These are phyloP conservation scores for Parietichytrium sp. DNA, from an alignment of 108 stramenopile genomes.

Conservation along the genomic window DNA sequence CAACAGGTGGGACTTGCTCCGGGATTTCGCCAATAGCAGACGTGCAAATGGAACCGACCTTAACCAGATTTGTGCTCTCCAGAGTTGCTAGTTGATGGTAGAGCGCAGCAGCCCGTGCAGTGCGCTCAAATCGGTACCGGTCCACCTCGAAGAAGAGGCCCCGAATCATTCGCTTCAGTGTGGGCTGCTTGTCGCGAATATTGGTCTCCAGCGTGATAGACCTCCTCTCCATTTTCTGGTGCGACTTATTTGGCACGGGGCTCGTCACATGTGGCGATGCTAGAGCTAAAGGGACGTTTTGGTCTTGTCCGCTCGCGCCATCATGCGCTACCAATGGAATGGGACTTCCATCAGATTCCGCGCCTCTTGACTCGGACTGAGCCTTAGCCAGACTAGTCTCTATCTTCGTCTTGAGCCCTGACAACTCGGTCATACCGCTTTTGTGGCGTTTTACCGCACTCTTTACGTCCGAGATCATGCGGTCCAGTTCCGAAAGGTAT, in stretches of 20 bases:
- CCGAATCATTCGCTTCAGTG: not conserved
- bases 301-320: too few species aligned
- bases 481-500: too few species aligned
- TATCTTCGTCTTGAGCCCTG: too few species aligned
- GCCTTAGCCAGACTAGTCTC: too few species aligned
- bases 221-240: not conserved
- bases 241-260: constrained; percentile 4
- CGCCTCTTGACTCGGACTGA: too few species aligned
- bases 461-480: too few species aligned
- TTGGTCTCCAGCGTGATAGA: not conserved
- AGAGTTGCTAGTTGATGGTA: not conserved
- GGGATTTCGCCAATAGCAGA: not conserved
- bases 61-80: not conserved
- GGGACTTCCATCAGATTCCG: too few species aligned
- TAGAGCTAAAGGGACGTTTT: too few species aligned
- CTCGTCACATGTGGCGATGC: too few species aligned
- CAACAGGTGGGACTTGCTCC: not conserved
- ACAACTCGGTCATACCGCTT: too few species aligned
- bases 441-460: too few species aligned
- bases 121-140: constrained; percentile 12
- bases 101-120: not conserved
- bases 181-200: not conserved
- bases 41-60: not conserved
- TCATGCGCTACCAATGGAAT: too few species aligned
- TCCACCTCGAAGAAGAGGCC: constrained; percentile 23